Evolutionary conservation across 23 red algal genomes (phyloP), one percentile per base, ranked within the genome.

Genomic region (Gracilaria caudata): DNA sequence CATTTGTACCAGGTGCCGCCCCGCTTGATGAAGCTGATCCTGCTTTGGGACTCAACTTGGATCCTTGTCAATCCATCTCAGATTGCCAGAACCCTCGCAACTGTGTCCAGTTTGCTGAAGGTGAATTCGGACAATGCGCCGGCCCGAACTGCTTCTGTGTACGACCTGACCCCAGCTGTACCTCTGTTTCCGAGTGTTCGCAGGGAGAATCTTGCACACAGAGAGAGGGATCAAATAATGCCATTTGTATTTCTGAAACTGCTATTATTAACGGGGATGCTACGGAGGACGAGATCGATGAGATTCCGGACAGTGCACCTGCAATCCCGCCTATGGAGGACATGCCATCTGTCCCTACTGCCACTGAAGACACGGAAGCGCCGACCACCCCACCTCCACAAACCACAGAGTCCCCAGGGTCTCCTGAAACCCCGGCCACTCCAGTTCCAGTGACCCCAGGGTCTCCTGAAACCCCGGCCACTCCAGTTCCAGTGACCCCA

Each of bases 1-100:
- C 70, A 3, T 75, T 75, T 47, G 70, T 75, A 7, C 70, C 70
- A 3, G 70, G 70, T 12, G 70, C 70, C 24, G n/a, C 43, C 19
- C 6, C 21, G 37, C 10, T 25, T 40, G 21, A 43, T 36, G 70
- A 75, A 11, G 37, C 33, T 0, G 70, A 75, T 20, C 39, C 70
- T 29, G 0, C 70, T 1, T 36, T 75, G 37, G 70, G 70, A 2
- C 70, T 75, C 70, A 75, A 75, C 38, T 21, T 75, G 43, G 70
- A 75, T 29, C 70, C 39, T 7, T 75, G 70, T 19, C 3, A 75
- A 29, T 47, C 70, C 13, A 46, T 75, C 37, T 16, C 70, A 21
- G 70, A 75, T 34, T 75, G 70, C 40, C 37, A 49, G 40, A 75
- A 75, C 40, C 70, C 70, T 26, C 70, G 70, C 33, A 75, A 75